Evolutionary conservation across 345 rosid species (phyloP).

Genomic region (Populus deltoides): DNA sequence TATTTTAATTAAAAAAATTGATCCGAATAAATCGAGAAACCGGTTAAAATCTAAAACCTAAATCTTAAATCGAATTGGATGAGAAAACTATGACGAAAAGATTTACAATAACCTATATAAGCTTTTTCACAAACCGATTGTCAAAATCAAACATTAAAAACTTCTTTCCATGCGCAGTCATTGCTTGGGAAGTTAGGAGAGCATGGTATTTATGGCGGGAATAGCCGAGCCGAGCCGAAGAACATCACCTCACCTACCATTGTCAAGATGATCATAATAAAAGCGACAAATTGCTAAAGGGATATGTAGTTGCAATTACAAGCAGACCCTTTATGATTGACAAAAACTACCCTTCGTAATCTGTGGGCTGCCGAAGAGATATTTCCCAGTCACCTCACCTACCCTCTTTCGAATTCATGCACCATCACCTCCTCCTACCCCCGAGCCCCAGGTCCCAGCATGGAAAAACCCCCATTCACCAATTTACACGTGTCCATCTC

Average conservation of each 20-base stretch:
- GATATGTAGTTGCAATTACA: not conserved
- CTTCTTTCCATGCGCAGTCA: not conserved
- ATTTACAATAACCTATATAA: too few relatives aligned
- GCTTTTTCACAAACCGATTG: too few relatives aligned
- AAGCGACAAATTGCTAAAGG: not conserved
- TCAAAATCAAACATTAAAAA: too few relatives aligned
- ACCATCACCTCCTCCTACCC: not conserved
- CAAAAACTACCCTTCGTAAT: not conserved
- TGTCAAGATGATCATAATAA: not conserved
- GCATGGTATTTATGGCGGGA: not conserved
- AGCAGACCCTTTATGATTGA: not conserved
- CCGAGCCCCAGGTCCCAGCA: not conserved
- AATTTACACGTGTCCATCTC: not conserved
- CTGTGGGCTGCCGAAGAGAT: not conserved
- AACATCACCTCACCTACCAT: not conserved
- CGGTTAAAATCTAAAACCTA: too few relatives aligned
- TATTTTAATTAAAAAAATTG: too few relatives aligned
- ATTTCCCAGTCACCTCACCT: conserved; percentile 4
- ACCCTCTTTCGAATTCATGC: conserved; percentile 9
- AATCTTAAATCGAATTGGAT: too few relatives aligned
- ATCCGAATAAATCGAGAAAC: too few relatives aligned
- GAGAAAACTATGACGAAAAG: too few relatives aligned
- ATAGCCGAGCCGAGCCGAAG: not conserved
- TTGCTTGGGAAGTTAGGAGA: not conserved
- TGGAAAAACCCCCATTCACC: not conserved